phyloP scores from a whole-genome alignment of 345 rosid species.

The Rhodamnia argentea region DNA sequence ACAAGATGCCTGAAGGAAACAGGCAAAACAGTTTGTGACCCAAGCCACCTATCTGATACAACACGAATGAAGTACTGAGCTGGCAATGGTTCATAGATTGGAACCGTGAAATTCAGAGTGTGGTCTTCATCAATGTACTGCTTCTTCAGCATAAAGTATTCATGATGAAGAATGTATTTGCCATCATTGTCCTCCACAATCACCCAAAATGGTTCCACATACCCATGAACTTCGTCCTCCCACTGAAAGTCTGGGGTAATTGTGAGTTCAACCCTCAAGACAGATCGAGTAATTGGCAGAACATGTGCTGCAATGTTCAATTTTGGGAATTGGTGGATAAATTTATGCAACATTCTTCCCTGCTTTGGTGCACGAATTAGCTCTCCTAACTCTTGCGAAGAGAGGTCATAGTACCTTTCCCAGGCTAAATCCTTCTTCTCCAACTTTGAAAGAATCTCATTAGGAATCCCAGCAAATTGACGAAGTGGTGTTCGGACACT shows the following conservation, averaged over 20 bases:
- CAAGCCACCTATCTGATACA: slow-evolving; percentile 91
- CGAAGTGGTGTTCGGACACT: slow-evolving; percentile 90
- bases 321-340: slow-evolving; percentile 89
- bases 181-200: slow-evolving; percentile 92
- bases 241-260: slow-evolving; percentile 91
- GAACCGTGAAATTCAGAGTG: slow-evolving; percentile 82
- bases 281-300: slow-evolving; percentile 83
- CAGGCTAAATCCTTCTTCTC: slow-evolving; percentile 94
- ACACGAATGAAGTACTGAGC: slow-evolving; percentile 89
- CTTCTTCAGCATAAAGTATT: slow-evolving; percentile 85
- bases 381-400: slow-evolving; percentile 89
- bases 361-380: slow-evolving; percentile 73
- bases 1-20: slow-evolving; percentile 30
- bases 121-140: slow-evolving; percentile 81
- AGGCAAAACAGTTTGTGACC: slow-evolving; percentile 55
- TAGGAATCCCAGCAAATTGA: slow-evolving; percentile 74
- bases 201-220: slow-evolving; percentile 96
- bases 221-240: slow-evolving; percentile 92
- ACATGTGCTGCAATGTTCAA: slow-evolving; percentile 74
- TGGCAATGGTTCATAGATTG: slow-evolving; percentile 85
- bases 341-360: slow-evolving; percentile 84
- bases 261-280: slow-evolving; percentile 75
- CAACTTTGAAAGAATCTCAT: slow-evolving; percentile 72
- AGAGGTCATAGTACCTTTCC: slow-evolving; percentile 92
- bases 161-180: slow-evolving; percentile 83